phyloP scores from a whole-genome alignment of 176 grass and related monocot species.

The Melocanna baccifera region DNA sequence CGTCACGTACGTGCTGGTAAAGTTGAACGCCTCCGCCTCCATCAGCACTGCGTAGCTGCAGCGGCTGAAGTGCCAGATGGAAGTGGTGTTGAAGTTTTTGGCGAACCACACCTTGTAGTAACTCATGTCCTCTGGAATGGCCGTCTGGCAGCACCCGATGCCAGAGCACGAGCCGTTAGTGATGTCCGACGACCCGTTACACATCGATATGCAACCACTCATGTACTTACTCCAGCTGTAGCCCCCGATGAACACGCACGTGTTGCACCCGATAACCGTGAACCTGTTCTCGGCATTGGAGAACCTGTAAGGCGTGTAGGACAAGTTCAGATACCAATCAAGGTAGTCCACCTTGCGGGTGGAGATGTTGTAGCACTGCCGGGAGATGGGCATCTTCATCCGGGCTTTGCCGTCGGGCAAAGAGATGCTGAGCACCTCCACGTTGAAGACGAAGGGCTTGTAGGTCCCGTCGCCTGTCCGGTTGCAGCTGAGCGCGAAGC shows the following conservation, averaged over 20 bases:
- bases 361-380: neutral
- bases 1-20: neutral
- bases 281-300: constrained; percentile 42
- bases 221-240: neutral
- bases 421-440: too few species aligned
- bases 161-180: constrained; percentile 13
- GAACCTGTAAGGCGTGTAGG: neutral
- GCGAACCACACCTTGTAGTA: fast-evolving
- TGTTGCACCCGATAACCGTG: constrained; percentile 29
- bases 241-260: neutral
- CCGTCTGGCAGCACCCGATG: constrained; percentile 37
- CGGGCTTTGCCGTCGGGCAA: too few species aligned
- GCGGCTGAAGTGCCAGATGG: neutral
- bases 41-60: constrained; percentile 21
- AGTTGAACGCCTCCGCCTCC: neutral
- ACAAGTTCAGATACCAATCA: too few species aligned
- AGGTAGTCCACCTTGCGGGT: too few species aligned
- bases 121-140: neutral
- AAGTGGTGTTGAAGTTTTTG: fast-evolving
- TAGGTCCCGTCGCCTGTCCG: too few species aligned
- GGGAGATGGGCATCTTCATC: too few species aligned
- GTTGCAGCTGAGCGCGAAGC: too few species aligned
- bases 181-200: neutral
- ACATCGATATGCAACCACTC: constrained; percentile 38
- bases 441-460: too few species aligned